A percentile compares a stretch with the other conserved stretches of the same genome.
phyloP scores from a whole-genome alignment of 2,329 filamentous ascomycete genomes.

The Penicillium sp. region DNA sequence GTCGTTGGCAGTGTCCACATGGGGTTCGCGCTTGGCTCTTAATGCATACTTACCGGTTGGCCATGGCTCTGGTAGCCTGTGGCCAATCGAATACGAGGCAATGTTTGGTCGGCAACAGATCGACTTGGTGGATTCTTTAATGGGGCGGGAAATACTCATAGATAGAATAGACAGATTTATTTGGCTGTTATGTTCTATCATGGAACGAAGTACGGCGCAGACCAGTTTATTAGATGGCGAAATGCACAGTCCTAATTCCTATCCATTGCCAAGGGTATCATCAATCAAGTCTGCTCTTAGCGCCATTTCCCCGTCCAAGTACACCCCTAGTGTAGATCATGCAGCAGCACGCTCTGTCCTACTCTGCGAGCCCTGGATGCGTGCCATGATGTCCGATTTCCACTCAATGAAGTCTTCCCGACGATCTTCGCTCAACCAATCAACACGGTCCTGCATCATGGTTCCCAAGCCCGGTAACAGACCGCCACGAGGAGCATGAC shows the following conservation, averaged over 20 bases:
- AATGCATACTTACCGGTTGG: too few species aligned
- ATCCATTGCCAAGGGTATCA: slow-evolving; percentile 23
- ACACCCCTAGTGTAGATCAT: slow-evolving; percentile 5
- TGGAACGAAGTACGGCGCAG: too few species aligned
- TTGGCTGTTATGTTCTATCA: too few species aligned
- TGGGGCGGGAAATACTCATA: background rate
- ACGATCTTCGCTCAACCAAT: slow-evolving; percentile 48
- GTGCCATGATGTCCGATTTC: slow-evolving; percentile 43
- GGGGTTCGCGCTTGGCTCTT: too few species aligned
- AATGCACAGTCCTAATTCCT: too few species aligned
- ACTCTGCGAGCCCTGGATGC: slow-evolving; percentile 36
- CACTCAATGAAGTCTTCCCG: slow-evolving; percentile 43
- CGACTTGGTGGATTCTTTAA: slow-evolving; percentile 1
- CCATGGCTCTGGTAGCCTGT: slow-evolving; percentile 9
- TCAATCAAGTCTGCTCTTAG: slow-evolving; percentile 7
- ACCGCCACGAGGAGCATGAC: slow-evolving; percentile 30
- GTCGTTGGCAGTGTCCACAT: too few species aligned
- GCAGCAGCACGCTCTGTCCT: slow-evolving; percentile 12
- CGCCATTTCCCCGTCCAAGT: slow-evolving; percentile 4
- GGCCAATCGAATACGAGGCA: too few species aligned
- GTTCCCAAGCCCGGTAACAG: slow-evolving; percentile 49
- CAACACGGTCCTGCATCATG: slow-evolving; percentile 51
- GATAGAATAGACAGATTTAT: too few species aligned
- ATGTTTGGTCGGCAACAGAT: too few species aligned
- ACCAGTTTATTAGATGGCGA: too few species aligned